phyloP scores from a whole-genome alignment of 2,329 filamentous ascomycete genomes.

The Fusarium buharicum region DNA sequence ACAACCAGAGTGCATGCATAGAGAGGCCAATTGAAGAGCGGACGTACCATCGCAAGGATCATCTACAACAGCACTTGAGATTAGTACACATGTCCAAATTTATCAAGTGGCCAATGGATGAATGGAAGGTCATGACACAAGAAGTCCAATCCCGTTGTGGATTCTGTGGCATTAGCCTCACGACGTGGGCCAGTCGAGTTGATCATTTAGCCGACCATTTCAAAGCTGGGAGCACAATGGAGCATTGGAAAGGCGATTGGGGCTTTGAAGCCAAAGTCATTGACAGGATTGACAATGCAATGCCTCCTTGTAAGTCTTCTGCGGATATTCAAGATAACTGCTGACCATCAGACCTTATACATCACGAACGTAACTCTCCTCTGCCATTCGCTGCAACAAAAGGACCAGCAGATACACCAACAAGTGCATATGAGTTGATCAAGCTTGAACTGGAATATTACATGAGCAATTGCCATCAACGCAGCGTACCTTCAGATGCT shows the following conservation, averaged over 20 bases:
- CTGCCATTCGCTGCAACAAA: slow-evolving; percentile 35
- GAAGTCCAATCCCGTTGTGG: slow-evolving; percentile 54
- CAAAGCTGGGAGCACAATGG: slow-evolving; percentile 54
- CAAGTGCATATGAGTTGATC: slow-evolving; percentile 35
- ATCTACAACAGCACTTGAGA: slow-evolving; percentile 55
- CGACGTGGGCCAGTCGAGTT: slow-evolving; percentile 51
- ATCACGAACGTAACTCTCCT: slow-evolving; percentile 35
- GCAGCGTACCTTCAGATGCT: slow-evolving; percentile 13
- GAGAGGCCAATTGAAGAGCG: slow-evolving; percentile 51
- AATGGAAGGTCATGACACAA: slow-evolving; percentile 53
- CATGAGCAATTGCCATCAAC: slow-evolving; percentile 27
- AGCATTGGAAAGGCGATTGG: slow-evolving; percentile 57
- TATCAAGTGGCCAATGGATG: slow-evolving; percentile 39
- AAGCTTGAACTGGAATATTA: slow-evolving; percentile 36
- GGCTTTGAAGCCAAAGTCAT: slow-evolving; percentile 54
- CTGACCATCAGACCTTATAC: slow-evolving; percentile 37
- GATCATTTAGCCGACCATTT: slow-evolving; percentile 57
- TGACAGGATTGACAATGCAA: slow-evolving; percentile 55
- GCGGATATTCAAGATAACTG: rapidly evolving
- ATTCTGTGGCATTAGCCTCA: slow-evolving; percentile 53
- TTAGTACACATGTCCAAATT: slow-evolving; percentile 56
- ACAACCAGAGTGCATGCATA: slow-evolving; percentile 57
- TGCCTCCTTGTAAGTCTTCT: slow-evolving; percentile 51
- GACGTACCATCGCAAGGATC: slow-evolving; percentile 57
- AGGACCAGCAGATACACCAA: slow-evolving; percentile 36